Evolutionary conservation across 345 rosid genomes (phyloP).

Genomic region (Bruguiera gymnorhiza): DNA sequence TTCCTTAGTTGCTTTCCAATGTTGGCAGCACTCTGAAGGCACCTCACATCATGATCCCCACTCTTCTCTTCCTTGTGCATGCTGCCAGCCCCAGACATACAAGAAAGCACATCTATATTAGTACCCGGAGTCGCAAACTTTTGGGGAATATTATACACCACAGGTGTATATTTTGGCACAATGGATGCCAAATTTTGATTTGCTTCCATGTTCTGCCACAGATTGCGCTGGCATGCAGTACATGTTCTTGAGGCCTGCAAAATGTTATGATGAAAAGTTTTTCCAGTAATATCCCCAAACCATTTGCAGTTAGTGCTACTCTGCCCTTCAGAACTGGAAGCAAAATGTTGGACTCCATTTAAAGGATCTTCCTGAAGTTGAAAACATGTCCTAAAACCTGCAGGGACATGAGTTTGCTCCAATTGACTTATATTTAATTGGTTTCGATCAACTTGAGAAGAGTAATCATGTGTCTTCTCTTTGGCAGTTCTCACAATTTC

Average conservation of each 20-base stretch:
- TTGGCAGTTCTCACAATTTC: slow-evolving; percentile 31
- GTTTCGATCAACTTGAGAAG: slow-evolving; percentile 38
- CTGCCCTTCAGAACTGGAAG: slow-evolving; percentile 35
- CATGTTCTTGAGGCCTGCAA: slow-evolving; percentile 35
- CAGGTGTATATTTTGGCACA: slow-evolving; percentile 43
- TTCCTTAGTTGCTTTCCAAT: slow-evolving; percentile 47
- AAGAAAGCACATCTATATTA: slow-evolving; percentile 30
- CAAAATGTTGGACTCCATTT: slow-evolving; percentile 39
- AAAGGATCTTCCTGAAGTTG: slow-evolving; percentile 46
- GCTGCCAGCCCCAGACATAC: slow-evolving; percentile 21
- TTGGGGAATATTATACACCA: slow-evolving; percentile 32
- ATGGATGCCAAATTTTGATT: slow-evolving; percentile 46
- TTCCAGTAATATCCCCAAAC: slow-evolving; percentile 45
- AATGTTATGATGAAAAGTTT: slow-evolving; percentile 34
- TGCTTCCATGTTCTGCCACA: slow-evolving; percentile 47
- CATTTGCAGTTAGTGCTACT: slow-evolving; percentile 35
- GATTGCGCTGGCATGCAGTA: slow-evolving; percentile 43
- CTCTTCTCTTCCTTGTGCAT: slow-evolving; percentile 30
- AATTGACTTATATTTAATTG: slow-evolving; percentile 28
- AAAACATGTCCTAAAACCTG: slow-evolving; percentile 24
- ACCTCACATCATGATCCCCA: slow-evolving; percentile 30
- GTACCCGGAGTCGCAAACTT: slow-evolving; percentile 32
- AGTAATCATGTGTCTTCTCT: slow-evolving; percentile 39
- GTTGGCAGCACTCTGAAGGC: slow-evolving; percentile 36
- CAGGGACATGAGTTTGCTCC: slow-evolving; percentile 39